These are phyloP conservation scores for Leishmania arabica DNA, from an alignment of 208 protist genomes.

Conservation along the genomic window DNA sequence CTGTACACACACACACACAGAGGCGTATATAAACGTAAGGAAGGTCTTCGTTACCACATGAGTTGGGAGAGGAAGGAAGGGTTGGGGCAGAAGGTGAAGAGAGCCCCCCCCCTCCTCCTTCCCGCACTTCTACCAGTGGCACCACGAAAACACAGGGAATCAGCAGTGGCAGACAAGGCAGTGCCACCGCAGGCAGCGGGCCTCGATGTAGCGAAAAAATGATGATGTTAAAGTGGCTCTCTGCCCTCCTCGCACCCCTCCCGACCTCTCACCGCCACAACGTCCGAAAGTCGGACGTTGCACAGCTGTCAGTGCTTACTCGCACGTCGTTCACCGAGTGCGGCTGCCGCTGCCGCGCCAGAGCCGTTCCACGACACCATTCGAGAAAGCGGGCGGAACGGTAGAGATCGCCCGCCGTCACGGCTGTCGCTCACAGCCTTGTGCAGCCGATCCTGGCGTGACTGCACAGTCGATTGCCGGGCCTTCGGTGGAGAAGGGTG, in stretches of 20 bases:
- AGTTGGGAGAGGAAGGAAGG: neutral
- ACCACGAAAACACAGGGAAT: neutral
- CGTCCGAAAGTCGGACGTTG: neutral
- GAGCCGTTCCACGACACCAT: neutral
- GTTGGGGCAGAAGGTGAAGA: neutral
- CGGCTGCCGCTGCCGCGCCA: neutral
- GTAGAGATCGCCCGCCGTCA: neutral
- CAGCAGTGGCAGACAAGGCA: neutral
- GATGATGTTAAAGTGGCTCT: neutral
- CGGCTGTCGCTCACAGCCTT: slow-evolving; percentile 2
- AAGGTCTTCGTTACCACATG: neutral
- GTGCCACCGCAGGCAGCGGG: neutral
- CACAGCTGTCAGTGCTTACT: neutral
- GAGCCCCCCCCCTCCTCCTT: neutral
- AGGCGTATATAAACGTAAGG: neutral
- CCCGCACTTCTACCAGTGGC: neutral
- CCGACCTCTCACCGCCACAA: neutral
- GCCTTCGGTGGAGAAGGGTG: neutral
- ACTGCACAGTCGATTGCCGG: neutral
- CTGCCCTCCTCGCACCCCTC: neutral
- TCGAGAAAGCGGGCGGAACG: neutral
- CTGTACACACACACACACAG: neutral
- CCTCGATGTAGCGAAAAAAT: too few species aligned
- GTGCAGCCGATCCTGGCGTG: slow-evolving; percentile 6
- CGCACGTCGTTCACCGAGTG: neutral